Evolutionary conservation across 2,329 filamentous ascomycete genomes (phyloP).

Genomic region (Curvularia lunata): DNA sequence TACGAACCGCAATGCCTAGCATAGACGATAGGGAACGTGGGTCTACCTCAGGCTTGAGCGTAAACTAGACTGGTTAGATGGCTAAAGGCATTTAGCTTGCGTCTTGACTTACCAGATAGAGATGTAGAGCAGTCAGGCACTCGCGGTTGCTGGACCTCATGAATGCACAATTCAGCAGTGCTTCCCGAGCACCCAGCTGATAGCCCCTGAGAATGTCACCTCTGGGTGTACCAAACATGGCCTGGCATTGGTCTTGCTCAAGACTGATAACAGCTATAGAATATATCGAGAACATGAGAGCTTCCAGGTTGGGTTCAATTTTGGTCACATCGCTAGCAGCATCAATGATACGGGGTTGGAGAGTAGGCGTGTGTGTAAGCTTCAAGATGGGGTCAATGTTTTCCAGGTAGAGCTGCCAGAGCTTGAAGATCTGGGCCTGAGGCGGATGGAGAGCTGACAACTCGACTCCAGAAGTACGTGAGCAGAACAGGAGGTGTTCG

Average conservation of each 20-base stretch:
- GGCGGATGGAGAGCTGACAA: constrained; percentile 68
- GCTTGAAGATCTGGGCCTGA: constrained; percentile 68
- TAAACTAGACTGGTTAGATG: constrained; percentile 49
- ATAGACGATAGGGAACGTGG: constrained; percentile 60
- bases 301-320: constrained; percentile 64
- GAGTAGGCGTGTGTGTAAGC: constrained; percentile 38
- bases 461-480: constrained; percentile 61
- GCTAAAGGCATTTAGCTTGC: not conserved
- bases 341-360: constrained; percentile 66
- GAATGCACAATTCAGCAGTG: constrained; percentile 63
- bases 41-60: constrained; percentile 57
- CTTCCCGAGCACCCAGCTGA: constrained; percentile 67
- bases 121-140: constrained; percentile 59
- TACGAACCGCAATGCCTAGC: constrained; percentile 63
- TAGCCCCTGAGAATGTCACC: constrained; percentile 62
- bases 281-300: constrained; percentile 51
- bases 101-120: constrained; percentile 58
- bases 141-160: constrained; percentile 62
- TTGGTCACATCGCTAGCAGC: constrained; percentile 59
- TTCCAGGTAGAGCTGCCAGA: constrained; percentile 76
- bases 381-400: constrained; percentile 43
- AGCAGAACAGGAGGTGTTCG: constrained; percentile 62
- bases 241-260: constrained; percentile 60
- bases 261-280: constrained; percentile 56
- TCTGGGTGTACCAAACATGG: constrained; percentile 60